A percentile compares a stretch with the other conserved stretches of the same genome.
Evolutionary conservation across 495 filamentous ascomycete genomes (phyloP).

Genomic region (Neurospora pannonica): DNA sequence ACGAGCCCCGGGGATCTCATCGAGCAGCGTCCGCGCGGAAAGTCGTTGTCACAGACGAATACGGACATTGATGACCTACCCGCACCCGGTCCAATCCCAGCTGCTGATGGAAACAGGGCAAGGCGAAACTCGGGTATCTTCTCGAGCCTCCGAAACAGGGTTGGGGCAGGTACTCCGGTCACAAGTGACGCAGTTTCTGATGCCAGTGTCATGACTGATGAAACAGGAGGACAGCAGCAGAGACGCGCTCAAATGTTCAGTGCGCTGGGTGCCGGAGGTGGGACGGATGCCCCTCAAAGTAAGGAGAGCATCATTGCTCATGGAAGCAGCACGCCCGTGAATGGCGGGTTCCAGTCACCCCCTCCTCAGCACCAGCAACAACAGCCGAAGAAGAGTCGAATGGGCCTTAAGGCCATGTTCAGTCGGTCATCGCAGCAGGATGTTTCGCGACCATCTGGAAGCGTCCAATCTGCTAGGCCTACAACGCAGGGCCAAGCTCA

Average conservation of each 20-base stretch:
- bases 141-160: slow-evolving; percentile 22
- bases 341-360: slow-evolving; percentile 6
- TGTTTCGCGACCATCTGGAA: background rate
- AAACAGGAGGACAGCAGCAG: slow-evolving; percentile 10
- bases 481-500: slow-evolving; percentile 6
- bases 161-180: slow-evolving; percentile 17
- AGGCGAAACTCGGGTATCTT: slow-evolving; percentile 31
- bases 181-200: slow-evolving; percentile 28
- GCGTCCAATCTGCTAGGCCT: slow-evolving; percentile 1
- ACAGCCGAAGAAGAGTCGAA: slow-evolving; percentile 25
- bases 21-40: background rate
- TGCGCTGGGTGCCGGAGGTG: slow-evolving; percentile 3
- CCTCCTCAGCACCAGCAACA: slow-evolving; percentile 10
- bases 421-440: slow-evolving; percentile 5
- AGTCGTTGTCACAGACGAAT: slow-evolving; percentile 26
- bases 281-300: slow-evolving; percentile 13
- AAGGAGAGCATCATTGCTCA: slow-evolving; percentile 24
- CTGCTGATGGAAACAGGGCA: slow-evolving; percentile 16
- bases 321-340: slow-evolving; percentile 11
- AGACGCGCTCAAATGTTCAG: slow-evolving; percentile 11
- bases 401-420: slow-evolving; percentile 21
- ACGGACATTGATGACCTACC: slow-evolving; percentile 20
- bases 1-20: background rate
- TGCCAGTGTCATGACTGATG: slow-evolving; percentile 23
- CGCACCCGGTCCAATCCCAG: slow-evolving; percentile 8